Evolutionary conservation across 225 moss, liverwort and hornwort genomes (phyloP).

Genomic region (Polytrichum commune): DNA sequence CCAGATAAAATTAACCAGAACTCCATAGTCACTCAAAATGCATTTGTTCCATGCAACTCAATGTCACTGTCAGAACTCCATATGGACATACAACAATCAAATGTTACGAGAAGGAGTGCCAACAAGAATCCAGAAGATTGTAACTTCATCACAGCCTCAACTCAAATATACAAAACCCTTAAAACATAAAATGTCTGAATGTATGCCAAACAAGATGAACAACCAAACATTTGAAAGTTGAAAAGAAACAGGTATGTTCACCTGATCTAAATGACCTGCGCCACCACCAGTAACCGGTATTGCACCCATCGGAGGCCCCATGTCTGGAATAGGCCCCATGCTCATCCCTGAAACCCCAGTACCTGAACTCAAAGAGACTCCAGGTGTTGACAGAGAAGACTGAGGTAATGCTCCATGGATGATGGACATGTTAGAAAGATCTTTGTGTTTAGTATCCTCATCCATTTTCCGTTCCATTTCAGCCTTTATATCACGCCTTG

Average conservation of each 20-base stretch:
- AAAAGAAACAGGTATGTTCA: conserved; percentile 10
- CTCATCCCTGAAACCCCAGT: conserved; percentile 39
- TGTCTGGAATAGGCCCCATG: conserved; percentile 31
- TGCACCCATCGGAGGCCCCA: conserved; percentile 60
- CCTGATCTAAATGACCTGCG: conserved; percentile 70
- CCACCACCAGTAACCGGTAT: conserved; percentile 66
- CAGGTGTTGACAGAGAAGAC: conserved; percentile 39
- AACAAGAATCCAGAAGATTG: too few species aligned
- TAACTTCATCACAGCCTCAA: too few species aligned
- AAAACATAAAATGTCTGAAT: too few species aligned
- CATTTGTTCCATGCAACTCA: too few species aligned
- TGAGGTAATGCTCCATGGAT: conserved; percentile 30
- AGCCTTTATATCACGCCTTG: conserved; percentile 22
- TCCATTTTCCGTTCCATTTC: conserved; percentile 18
- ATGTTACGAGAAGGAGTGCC: too few species aligned
- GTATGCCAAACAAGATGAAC: too few species aligned
- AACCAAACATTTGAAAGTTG: too few species aligned
- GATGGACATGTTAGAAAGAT: conserved; percentile 15
- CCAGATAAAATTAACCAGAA: too few species aligned
- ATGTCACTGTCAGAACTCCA: too few species aligned
- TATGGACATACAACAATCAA: too few species aligned
- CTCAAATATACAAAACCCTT: too few species aligned
- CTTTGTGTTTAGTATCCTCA: conserved; percentile 24
- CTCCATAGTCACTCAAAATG: too few species aligned
- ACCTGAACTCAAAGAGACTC: conserved; percentile 28